These are phyloP conservation scores for Vigna angularis DNA, from an alignment of 306 rosid genomes.

Conservation along the genomic window DNA sequence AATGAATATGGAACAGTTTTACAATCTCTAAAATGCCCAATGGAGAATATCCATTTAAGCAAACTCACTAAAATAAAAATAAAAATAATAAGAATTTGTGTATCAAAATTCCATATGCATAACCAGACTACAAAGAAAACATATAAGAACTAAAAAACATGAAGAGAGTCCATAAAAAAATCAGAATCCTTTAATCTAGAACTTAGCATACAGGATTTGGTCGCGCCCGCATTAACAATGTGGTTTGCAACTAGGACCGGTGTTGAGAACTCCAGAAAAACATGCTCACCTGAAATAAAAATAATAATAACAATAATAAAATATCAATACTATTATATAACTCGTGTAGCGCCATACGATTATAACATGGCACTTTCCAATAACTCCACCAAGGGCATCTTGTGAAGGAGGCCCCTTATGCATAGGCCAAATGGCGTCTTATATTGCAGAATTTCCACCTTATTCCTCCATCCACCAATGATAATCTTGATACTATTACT, in stretches of 20 bases:
- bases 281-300: constrained; percentile 72
- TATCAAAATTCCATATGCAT: constrained; percentile 33
- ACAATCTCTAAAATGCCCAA: not conserved
- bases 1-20: not conserved
- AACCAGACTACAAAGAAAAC: not conserved
- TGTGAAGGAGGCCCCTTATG: not conserved
- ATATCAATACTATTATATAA: not conserved
- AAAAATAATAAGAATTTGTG: not conserved
- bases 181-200: constrained; percentile 21
- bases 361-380: not conserved
- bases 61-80: constrained; percentile 11
- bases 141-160: not conserved
- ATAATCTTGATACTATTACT: not conserved
- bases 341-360: not conserved
- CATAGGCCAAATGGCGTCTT: not conserved
- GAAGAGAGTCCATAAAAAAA: not conserved
- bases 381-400: not conserved
- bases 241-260: constrained; percentile 75
- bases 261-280: constrained; percentile 72
- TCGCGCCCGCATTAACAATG: constrained; percentile 71
- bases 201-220: constrained; percentile 79
- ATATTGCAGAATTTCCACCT: not conserved
- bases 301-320: constrained; percentile 4
- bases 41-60: not conserved
- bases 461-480: not conserved